Evolutionary conservation across 225 moss, liverwort and hornwort genomes (phyloP).

Genomic region (Physcomitrium patens): DNA sequence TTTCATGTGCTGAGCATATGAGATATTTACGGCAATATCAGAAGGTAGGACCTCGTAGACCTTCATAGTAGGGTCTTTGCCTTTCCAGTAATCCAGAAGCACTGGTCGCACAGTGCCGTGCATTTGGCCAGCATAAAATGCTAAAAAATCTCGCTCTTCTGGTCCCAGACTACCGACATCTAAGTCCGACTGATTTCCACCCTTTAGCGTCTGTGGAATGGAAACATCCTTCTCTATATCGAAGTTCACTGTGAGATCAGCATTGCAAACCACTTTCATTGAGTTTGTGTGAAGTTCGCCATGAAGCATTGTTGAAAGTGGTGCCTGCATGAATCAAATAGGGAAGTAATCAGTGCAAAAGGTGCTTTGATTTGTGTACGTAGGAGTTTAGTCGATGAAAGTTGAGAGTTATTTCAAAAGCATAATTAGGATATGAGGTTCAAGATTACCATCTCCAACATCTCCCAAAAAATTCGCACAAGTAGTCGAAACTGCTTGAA

Average conservation of each 20-base stretch:
- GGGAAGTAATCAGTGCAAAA: too few species aligned
- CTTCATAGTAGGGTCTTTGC: constrained; percentile 52
- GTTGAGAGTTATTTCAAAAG: too few species aligned
- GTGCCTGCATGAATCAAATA: constrained; percentile 24
- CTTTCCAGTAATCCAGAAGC: constrained; percentile 40
- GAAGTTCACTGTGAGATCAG: constrained; percentile 42
- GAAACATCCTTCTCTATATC: constrained; percentile 39
- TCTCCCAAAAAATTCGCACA: too few species aligned
- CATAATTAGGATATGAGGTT: too few species aligned
- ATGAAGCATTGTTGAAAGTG: constrained; percentile 31
- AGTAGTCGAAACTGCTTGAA: too few species aligned
- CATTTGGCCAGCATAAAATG: constrained; percentile 56
- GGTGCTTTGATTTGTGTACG: too few species aligned
- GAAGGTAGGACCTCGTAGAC: constrained; percentile 52
- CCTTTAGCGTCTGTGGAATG: constrained; percentile 14
- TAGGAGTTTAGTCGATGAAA: too few species aligned
- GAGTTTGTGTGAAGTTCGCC: constrained; percentile 30
- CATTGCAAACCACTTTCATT: constrained; percentile 55
- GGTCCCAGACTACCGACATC: constrained; percentile 34
- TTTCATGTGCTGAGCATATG: constrained; percentile 60
- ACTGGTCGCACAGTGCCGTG: constrained; percentile 46
- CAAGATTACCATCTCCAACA: too few species aligned
- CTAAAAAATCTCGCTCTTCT: constrained; percentile 40
- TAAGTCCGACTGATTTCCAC: not conserved
- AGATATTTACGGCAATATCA: constrained; percentile 35